Evolutionary conservation across 2,329 filamentous ascomycete species (phyloP).

Genomic region (Aspergillus transmontanensis): DNA sequence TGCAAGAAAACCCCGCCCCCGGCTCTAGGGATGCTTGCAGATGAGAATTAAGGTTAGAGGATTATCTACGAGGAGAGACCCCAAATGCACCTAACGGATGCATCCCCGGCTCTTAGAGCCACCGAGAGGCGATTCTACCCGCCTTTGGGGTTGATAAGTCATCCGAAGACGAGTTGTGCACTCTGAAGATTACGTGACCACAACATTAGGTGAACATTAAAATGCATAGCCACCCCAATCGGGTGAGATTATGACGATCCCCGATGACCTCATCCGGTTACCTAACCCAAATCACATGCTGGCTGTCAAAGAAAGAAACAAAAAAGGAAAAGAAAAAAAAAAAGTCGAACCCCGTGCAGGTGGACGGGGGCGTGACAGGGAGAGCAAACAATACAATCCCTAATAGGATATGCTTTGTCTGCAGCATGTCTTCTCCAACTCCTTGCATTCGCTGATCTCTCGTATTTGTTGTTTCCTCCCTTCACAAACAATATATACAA

Average conservation of each 20-base stretch:
- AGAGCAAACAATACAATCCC: neutral
- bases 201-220: too few relatives aligned
- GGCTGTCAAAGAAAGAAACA: neutral
- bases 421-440: neutral
- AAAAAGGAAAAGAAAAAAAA: neutral
- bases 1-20: too few relatives aligned
- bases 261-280: conserved; percentile 1
- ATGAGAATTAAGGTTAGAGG: neutral
- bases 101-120: neutral
- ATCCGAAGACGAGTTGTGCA: neutral
- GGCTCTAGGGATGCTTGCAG: neutral
- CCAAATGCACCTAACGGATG: neutral
- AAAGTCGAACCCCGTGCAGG: neutral
- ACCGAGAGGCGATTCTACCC: too few relatives aligned
- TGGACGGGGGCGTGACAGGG: too few relatives aligned
- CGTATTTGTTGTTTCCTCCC: neutral
- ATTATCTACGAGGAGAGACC: neutral
- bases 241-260: too few relatives aligned
- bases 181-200: neutral
- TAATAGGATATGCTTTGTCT: neutral
- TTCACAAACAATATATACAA: neutral
- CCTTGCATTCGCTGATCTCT: neutral
- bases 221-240: too few relatives aligned
- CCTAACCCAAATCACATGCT: conserved; percentile 2
- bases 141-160: too few relatives aligned